phyloP scores from a whole-genome alignment of 2,329 filamentous ascomycete species.

The Septoria petroselini region DNA sequence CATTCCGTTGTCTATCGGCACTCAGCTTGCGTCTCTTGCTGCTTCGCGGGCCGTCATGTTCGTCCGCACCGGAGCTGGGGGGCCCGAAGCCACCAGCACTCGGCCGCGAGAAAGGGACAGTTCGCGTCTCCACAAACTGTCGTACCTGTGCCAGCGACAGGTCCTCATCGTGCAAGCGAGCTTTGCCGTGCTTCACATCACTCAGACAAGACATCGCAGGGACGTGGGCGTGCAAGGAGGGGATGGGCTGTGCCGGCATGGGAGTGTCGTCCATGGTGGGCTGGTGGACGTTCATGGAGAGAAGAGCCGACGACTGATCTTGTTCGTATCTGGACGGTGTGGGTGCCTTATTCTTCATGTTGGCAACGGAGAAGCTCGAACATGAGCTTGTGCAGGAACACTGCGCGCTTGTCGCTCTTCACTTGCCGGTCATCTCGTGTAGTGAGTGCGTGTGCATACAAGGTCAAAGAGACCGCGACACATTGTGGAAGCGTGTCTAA shows the following conservation, averaged over 20 bases:
- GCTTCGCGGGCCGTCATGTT: not conserved
- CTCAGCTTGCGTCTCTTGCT: constrained; percentile 7
- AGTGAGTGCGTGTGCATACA: not conserved
- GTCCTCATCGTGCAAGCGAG: not conserved
- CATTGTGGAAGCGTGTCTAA: no score
- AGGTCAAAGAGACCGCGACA: no score
- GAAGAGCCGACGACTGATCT: no score
- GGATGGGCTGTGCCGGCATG: no score
- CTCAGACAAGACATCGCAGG: not conserved
- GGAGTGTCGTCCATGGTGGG: no score
- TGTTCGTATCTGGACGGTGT: no score
- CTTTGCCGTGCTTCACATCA: not conserved
- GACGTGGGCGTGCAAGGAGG: no score
- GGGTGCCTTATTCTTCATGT: not conserved
- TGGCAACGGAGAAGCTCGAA: not conserved
- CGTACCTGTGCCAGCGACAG: not conserved
- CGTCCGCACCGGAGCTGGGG: not conserved
- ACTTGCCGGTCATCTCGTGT: not conserved
- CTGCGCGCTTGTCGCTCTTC: not conserved
- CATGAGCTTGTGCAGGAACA: not conserved
- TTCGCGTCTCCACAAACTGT: constrained; percentile 1
- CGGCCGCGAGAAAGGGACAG: no score
- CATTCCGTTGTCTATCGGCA: not conserved
- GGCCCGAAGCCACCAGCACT: not conserved
- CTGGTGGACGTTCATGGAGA: no score